Conservation (phyloP, 176 grass and related monocot genomes). For the Phoenix dactylifera region DNA sequence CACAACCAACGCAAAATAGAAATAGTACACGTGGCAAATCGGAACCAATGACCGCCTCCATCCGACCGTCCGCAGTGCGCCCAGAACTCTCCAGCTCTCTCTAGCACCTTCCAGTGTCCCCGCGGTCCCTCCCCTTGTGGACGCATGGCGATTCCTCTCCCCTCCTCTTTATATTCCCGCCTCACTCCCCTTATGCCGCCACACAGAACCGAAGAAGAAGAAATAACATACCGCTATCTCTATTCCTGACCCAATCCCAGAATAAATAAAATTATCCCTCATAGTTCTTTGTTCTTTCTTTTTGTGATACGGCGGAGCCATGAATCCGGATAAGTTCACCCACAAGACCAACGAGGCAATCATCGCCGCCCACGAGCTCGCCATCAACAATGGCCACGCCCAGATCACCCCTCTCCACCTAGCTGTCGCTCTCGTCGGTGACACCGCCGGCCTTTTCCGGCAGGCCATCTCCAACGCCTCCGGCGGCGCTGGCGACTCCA, state of each 20-base stretch:
- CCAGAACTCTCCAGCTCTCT: slow-evolving; percentile 32
- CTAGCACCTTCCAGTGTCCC: neutral
- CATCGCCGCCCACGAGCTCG: slow-evolving; percentile 67
- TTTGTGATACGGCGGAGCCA: slow-evolving; percentile 14
- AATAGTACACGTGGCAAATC: too few species aligned
- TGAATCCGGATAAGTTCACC: slow-evolving; percentile 96
- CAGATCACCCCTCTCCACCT: slow-evolving; percentile 75
- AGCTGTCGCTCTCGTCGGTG: slow-evolving; percentile 30
- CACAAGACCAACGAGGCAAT: slow-evolving; percentile 96
- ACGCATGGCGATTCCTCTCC: slow-evolving; percentile 24
- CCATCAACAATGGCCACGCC: slow-evolving; percentile 45
- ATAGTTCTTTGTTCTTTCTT: too few species aligned
- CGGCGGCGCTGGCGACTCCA: slow-evolving; percentile 8
- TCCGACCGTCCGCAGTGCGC: too few species aligned
- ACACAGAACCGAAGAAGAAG: neutral
- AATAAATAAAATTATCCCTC: neutral
- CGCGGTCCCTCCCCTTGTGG: slow-evolving; percentile 27
- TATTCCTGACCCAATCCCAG: neutral
- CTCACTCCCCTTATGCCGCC: neutral
- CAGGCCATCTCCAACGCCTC: slow-evolving; percentile 52
- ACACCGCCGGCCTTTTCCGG: slow-evolving; percentile 38
- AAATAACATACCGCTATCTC: neutral
- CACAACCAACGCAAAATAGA: too few species aligned
- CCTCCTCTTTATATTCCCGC: slow-evolving; percentile 4
- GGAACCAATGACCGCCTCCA: too few species aligned